A percentile compares a stretch with the other conserved stretches of the same genome.
These are phyloP conservation scores for Trichoderma sp. DNA, from an alignment of 2,329 filamentous ascomycete genomes.

Conservation along the genomic window DNA sequence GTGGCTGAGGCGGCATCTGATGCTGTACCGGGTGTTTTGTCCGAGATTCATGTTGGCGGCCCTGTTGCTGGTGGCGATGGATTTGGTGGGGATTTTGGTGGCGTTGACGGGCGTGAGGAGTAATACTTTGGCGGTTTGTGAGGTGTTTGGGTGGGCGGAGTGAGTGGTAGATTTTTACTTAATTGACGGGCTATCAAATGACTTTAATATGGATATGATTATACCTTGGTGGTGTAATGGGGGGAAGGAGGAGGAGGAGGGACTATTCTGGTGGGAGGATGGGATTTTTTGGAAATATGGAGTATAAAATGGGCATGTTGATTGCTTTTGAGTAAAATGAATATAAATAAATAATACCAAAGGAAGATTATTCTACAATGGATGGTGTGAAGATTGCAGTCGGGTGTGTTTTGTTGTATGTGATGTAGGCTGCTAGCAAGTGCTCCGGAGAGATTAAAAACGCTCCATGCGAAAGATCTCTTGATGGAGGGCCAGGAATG, in stretches of 20 bases:
- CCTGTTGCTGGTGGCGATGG: slow-evolving; percentile 68
- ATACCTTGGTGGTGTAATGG: background rate
- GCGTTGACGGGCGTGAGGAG: slow-evolving; percentile 71
- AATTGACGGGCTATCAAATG: background rate
- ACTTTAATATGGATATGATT: background rate
- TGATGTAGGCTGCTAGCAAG: no score
- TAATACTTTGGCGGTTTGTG: slow-evolving; percentile 74
- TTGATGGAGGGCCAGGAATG: no score
- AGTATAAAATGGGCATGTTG: slow-evolving; percentile 2
- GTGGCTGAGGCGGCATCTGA: slow-evolving; percentile 82
- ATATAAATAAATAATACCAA: background rate
- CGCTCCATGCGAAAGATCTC: no score
- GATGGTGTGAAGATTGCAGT: background rate
- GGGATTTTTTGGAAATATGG: background rate
- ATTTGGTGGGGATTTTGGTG: slow-evolving; percentile 68
- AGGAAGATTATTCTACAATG: no score
- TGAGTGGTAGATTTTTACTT: slow-evolving; percentile 23
- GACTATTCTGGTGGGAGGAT: background rate
- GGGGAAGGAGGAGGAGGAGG: background rate
- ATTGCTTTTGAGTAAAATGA: background rate
- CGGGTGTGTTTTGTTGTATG: no score
- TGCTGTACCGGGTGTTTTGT: slow-evolving; percentile 93
- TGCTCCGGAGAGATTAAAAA: no score
- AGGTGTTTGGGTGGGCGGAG: slow-evolving; percentile 81
- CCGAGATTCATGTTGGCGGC: slow-evolving; percentile 86